Percentiles rank a stretch among this genome's conserved stretches.
Conservation (phyloP, 441 rosid genomes). For the Corymbia calophylla region DNA sequence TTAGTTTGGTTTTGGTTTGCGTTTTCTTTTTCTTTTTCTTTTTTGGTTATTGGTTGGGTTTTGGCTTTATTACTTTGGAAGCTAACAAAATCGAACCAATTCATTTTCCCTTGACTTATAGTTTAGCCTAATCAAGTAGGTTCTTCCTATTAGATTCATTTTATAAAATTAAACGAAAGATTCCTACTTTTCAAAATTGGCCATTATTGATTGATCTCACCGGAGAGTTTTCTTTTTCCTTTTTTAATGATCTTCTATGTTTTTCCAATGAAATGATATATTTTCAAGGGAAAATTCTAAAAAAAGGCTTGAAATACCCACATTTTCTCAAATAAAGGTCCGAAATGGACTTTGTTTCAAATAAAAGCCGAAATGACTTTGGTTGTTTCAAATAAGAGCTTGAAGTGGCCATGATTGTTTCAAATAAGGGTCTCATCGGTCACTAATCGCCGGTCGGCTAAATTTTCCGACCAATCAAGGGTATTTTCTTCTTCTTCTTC, state of each 20-base stretch:
- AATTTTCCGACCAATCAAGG: too few species aligned
- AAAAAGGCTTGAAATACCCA: too few species aligned
- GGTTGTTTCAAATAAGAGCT: too few species aligned
- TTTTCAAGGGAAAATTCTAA: too few species aligned
- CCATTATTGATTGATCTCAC: neutral
- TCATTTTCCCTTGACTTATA: neutral
- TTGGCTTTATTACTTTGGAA: neutral
- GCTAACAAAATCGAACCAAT: neutral
- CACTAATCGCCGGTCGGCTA: too few species aligned
- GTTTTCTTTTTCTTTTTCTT: neutral
- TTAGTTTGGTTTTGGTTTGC: neutral
- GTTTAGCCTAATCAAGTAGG: neutral
- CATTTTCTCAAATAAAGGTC: too few species aligned
- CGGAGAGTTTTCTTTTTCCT: neutral
- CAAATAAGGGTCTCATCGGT: too few species aligned
- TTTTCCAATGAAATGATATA: neutral
- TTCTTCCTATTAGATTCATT: neutral
- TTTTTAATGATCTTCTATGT: neutral
- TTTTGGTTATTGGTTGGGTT: neutral
- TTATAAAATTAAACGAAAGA: neutral
- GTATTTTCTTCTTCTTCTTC: too few species aligned
- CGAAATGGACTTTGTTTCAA: too few species aligned
- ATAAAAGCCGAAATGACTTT: too few species aligned
- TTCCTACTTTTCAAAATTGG: neutral
- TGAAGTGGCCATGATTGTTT: too few species aligned